These are phyloP conservation scores for Dothidotthia symphoricarpi DNA, from an alignment of 2,329 filamentous ascomycete species.

Conservation along the genomic window DNA sequence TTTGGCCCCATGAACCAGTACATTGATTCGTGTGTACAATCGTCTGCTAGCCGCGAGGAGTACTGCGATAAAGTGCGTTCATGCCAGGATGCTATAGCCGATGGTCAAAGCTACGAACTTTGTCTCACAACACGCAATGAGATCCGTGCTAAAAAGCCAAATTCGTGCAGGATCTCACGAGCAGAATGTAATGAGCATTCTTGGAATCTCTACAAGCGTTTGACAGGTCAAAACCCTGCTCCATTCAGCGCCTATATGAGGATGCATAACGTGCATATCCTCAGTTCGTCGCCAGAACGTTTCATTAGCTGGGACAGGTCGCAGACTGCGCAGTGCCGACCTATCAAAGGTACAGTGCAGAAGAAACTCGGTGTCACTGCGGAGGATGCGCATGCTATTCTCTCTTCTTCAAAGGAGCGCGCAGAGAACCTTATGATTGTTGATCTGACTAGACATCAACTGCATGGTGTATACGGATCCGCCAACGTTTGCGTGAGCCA, in stretches of 20 bases:
- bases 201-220: slow-evolving; percentile 71
- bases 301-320: slow-evolving; percentile 69
- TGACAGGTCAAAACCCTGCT: slow-evolving; percentile 72
- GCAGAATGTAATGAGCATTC: slow-evolving; percentile 34
- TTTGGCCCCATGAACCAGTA: slow-evolving; percentile 29
- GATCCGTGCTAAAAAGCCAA: slow-evolving; percentile 47
- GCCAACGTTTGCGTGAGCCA: slow-evolving; percentile 72
- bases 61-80: slow-evolving; percentile 67
- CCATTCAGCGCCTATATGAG: slow-evolving; percentile 82
- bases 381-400: slow-evolving; percentile 67
- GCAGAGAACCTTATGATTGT: slow-evolving; percentile 99
- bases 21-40: slow-evolving; percentile 21
- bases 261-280: slow-evolving; percentile 62
- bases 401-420: slow-evolving; percentile 82
- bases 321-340: slow-evolving; percentile 73
- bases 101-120: slow-evolving; percentile 81
- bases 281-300: slow-evolving; percentile 84
- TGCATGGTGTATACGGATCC: slow-evolving; percentile 78
- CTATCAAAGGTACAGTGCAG: slow-evolving; percentile 95
- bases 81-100: slow-evolving; percentile 70
- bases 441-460: slow-evolving; percentile 89
- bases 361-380: slow-evolving; percentile 68
- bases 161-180: slow-evolving; percentile 29
- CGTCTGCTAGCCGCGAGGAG: slow-evolving; percentile 12
- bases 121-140: slow-evolving; percentile 76